Conservation (phyloP, 768 basidiomycete genomes). For the Jaapia argillacea region DNA sequence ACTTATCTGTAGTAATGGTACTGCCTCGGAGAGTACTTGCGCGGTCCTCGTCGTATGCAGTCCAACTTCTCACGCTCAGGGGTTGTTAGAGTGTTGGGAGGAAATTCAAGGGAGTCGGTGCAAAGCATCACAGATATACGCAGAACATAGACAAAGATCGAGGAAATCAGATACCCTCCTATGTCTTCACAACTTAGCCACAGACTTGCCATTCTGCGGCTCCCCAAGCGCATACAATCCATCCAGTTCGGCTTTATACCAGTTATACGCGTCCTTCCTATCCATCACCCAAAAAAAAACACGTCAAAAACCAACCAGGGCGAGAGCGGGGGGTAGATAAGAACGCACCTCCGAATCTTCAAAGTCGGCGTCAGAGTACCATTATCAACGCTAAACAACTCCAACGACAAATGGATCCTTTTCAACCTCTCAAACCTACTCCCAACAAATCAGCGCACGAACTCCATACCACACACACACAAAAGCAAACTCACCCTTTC, state of each 20-base stretch:
- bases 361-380: constrained; percentile 84
- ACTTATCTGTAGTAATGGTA: too few species aligned
- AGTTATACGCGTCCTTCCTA: constrained; percentile 64
- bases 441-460: not conserved
- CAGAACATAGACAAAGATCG: too few species aligned
- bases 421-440: constrained; percentile 89
- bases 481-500: constrained; percentile 52
- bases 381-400: constrained; percentile 71
- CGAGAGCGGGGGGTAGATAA: constrained; percentile 1
- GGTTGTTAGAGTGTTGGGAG: too few species aligned
- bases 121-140: too few species aligned
- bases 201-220: constrained; percentile 14
- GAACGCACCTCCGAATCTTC: constrained; percentile 59
- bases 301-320: constrained; percentile 1
- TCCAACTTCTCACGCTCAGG: too few species aligned
- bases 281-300: constrained; percentile 6
- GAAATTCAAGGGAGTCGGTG: too few species aligned
- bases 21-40: too few species aligned
- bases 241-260: constrained; percentile 65
- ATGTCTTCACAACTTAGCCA: not conserved
- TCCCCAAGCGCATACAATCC: constrained; percentile 65
- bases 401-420: constrained; percentile 63
- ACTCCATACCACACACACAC: not conserved
- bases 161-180: too few species aligned
- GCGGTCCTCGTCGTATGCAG: too few species aligned